These are phyloP conservation scores for Aphanocladium album DNA, from an alignment of 2,329 filamentous ascomycete species.

Conservation along the genomic window DNA sequence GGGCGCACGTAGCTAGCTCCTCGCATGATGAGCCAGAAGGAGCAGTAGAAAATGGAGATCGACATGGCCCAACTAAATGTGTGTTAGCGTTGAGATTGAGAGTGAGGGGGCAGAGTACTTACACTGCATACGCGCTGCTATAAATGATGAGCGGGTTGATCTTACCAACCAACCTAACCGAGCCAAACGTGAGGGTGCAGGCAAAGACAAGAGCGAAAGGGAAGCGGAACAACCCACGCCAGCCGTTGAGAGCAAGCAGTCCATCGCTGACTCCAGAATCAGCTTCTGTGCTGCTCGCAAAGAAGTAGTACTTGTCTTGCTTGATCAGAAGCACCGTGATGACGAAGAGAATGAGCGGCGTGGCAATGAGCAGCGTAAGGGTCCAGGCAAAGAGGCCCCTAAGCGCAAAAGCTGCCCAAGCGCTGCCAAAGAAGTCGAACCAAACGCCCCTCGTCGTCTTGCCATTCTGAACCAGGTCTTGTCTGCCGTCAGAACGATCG, in stretches of 20 bases:
- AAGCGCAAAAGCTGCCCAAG: conserved; percentile 73
- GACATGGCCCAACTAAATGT: conserved; percentile 69
- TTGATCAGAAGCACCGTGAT: conserved; percentile 65
- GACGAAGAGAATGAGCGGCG: conserved; percentile 66
- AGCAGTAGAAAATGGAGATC: conserved; percentile 71
- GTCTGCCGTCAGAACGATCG: conserved; percentile 46
- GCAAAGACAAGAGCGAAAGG: conserved; percentile 69
- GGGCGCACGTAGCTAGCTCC: conserved; percentile 76
- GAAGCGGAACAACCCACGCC: conserved; percentile 79
- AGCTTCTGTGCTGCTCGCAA: conserved; percentile 56
- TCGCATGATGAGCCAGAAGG: conserved; percentile 77
- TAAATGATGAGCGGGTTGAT: conserved; percentile 89
- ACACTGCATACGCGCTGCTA: conserved; percentile 77
- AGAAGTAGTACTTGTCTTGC: conserved; percentile 82
- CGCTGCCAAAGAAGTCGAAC: conserved; percentile 85
- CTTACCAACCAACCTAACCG: conserved; percentile 72
- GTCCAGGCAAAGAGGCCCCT: conserved; percentile 85
- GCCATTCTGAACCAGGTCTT: conserved; percentile 61
- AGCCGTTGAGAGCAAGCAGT: conserved; percentile 63
- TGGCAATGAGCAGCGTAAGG: conserved; percentile 73
- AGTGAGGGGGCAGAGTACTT: conserved; percentile 23
- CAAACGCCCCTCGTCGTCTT: conserved; percentile 70
- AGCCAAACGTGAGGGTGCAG: conserved; percentile 61
- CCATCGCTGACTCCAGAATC: conserved; percentile 55
- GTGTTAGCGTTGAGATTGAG: conserved; percentile 14